Evolutionary conservation across 1,139 yeast species (phyloP).

Genomic region (Suhomyces terraborum): DNA sequence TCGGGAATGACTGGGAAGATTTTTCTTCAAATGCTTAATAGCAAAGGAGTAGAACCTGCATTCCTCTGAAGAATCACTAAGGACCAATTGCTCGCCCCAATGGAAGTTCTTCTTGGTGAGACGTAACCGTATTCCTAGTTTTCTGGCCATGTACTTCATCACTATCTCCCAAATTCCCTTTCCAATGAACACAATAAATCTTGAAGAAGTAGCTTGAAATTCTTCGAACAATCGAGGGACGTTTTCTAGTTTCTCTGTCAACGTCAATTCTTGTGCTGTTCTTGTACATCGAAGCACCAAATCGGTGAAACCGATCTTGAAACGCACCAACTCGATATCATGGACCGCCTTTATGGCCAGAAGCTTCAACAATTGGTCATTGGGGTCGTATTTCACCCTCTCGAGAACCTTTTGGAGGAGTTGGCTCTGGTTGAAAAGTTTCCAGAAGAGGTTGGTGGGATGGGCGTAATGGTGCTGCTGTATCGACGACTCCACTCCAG

Average conservation of each 20-base stretch:
- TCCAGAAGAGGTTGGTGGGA: conserved; percentile 70
- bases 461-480: conserved; percentile 78
- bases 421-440: conserved; percentile 55
- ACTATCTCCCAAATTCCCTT: conserved; percentile 79
- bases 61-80: conserved; percentile 12
- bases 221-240: conserved; percentile 56
- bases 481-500: conserved; percentile 65
- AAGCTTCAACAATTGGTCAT: conserved; percentile 18
- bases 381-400: conserved; percentile 2
- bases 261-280: conserved; percentile 56
- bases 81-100: conserved; percentile 54
- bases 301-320: conserved; percentile 70
- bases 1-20: conserved; percentile 19
- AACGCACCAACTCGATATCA: conserved; percentile 49
- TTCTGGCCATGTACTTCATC: conserved; percentile 24
- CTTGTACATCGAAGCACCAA: conserved; percentile 66
- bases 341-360: conserved; percentile 33
- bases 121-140: conserved; percentile 19
- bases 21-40: conserved; percentile 20
- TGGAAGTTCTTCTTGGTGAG: conserved; percentile 30
- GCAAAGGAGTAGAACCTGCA: conserved; percentile 20
- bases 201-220: conserved; percentile 40
- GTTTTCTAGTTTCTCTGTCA: conserved; percentile 54
- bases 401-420: conserved; percentile 34
- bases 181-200: conserved; percentile 61